Conservation (phyloP, 805 yeast genomes). For the Candida argentea region DNA sequence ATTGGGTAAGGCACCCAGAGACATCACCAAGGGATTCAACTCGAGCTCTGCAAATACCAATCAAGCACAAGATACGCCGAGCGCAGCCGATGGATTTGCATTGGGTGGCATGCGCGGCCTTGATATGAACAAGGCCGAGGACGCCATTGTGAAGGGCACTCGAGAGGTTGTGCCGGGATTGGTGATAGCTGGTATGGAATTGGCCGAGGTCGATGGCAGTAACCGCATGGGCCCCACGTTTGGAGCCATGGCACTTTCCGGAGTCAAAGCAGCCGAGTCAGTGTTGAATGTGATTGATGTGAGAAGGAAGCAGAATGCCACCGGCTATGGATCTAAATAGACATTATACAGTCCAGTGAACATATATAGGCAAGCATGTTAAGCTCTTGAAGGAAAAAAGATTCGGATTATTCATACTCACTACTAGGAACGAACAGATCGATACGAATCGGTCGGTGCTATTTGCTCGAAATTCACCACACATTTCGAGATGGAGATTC, state of each 20-base stretch:
- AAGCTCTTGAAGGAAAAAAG: neutral
- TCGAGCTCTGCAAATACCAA: conserved; percentile 3
- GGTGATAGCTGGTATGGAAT: conserved; percentile 70
- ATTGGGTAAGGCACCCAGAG: conserved; percentile 31
- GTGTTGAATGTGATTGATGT: conserved; percentile 27
- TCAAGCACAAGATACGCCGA: conserved; percentile 3
- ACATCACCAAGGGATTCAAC: conserved; percentile 26
- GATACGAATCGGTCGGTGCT: too few species aligned
- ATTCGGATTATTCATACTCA: neutral
- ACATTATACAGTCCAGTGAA: neutral
- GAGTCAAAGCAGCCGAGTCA: conserved; percentile 67
- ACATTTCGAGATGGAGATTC: too few species aligned
- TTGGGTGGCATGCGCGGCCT: conserved; percentile 68
- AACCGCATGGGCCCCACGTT: conserved; percentile 83
- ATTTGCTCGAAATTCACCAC: too few species aligned
- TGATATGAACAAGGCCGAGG: conserved; percentile 73
- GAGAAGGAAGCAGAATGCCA: conserved; percentile 26
- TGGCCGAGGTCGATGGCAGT: conserved; percentile 66
- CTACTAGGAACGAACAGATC: too few species aligned
- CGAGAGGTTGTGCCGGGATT: conserved; percentile 58
- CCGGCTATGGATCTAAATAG: conserved; percentile 6
- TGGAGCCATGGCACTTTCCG: conserved; percentile 73
- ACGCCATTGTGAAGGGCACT: conserved; percentile 60
- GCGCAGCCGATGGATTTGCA: conserved; percentile 15
- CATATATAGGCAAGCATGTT: neutral